Evolutionary conservation across 768 basidiomycete species (phyloP).

Genomic region (Tulasnella sp.): DNA sequence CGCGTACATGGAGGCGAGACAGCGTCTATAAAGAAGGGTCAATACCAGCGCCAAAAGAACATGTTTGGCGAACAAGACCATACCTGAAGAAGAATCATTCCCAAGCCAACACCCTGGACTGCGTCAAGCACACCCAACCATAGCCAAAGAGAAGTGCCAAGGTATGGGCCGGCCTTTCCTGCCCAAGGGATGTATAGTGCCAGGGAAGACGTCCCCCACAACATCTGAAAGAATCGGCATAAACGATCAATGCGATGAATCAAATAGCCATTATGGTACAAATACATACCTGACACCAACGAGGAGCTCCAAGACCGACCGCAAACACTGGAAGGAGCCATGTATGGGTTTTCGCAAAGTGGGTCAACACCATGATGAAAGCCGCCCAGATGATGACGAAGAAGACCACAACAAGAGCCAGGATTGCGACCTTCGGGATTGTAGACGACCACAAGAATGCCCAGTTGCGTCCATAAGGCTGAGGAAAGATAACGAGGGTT

Average conservation of each 20-base stretch:
- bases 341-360: constrained; percentile 87
- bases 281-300: constrained; percentile 79
- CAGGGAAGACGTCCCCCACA: constrained; percentile 92
- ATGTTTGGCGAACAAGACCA: neutral
- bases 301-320: constrained; percentile 83
- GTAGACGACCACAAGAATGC: constrained; percentile 79
- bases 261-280: neutral
- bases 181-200: constrained; percentile 93
- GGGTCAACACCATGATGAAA: constrained; percentile 61
- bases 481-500: constrained; percentile 9
- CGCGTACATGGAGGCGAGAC: constrained; percentile 88
- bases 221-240: constrained; percentile 39
- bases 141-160: constrained; percentile 82
- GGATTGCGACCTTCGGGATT: constrained; percentile 73
- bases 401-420: constrained; percentile 69
- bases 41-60: too few species aligned
- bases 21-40: constrained; percentile 43
- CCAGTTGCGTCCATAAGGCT: constrained; percentile 94
- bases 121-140: constrained; percentile 95
- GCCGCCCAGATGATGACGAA: constrained; percentile 80
- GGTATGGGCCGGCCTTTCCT: constrained; percentile 71
- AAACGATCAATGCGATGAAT: constrained; percentile 7
- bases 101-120: constrained; percentile 86
- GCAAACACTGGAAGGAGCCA: constrained; percentile 94
- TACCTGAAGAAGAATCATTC: constrained; percentile 75